These are phyloP conservation scores for Neckera pumila DNA, from an alignment of 225 moss, liverwort and hornwort species.

Conservation along the genomic window DNA sequence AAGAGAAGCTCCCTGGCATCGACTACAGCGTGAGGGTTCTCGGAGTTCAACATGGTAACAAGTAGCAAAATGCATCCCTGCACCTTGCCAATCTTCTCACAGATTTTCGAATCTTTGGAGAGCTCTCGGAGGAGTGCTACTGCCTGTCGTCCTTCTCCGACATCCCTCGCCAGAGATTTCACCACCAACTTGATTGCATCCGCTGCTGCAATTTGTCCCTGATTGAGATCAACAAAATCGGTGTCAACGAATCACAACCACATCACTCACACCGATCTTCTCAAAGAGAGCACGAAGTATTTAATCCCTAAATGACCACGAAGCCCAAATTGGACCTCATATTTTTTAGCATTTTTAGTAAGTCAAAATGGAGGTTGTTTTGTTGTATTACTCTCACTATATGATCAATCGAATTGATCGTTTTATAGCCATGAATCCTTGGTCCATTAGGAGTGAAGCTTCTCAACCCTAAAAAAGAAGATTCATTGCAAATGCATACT, in stretches of 20 bases:
- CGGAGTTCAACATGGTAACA: conserved; percentile 86
- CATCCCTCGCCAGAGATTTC: conserved; percentile 81
- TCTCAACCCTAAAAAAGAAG: not conserved
- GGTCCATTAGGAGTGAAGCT: not conserved
- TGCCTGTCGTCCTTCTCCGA: conserved; percentile 80
- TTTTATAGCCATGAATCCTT: not conserved
- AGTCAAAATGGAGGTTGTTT: not conserved
- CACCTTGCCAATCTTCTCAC: conserved; percentile 87
- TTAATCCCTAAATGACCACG: not conserved
- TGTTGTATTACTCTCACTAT: not conserved
- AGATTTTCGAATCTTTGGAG: conserved; percentile 57
- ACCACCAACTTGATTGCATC: conserved; percentile 74
- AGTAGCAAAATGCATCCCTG: conserved; percentile 89
- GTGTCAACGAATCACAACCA: not conserved
- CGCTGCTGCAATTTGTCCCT: conserved; percentile 70
- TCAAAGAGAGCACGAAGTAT: not conserved
- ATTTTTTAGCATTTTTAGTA: not conserved
- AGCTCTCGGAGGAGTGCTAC: conserved; percentile 84
- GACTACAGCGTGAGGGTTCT: conserved; percentile 64
- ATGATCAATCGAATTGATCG: not conserved
- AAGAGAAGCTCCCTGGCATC: conserved; percentile 72
- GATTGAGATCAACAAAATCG: not conserved
- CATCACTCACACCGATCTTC: not conserved
- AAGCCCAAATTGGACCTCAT: not conserved
- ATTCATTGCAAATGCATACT: not conserved